A percentile compares a stretch with the other conserved stretches of the same genome.
phyloP scores from a whole-genome alignment of 768 basidiomycete species.

The Melanogaster broomeanus region DNA sequence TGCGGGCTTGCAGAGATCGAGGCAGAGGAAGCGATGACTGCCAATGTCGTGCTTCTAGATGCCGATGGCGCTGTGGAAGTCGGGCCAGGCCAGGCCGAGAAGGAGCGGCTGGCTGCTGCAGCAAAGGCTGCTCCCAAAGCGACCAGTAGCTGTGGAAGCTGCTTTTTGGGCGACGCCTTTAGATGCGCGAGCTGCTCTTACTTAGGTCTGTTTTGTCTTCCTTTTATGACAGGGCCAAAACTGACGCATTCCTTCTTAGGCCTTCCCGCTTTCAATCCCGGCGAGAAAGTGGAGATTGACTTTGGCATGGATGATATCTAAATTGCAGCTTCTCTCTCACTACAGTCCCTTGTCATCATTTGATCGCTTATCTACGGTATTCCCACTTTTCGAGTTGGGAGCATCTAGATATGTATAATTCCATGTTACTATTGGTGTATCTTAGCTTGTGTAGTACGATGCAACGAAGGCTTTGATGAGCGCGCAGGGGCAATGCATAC shows the following conservation, averaged over 20 bases:
- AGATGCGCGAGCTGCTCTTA: slow-evolving; percentile 96
- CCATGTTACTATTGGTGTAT: not conserved
- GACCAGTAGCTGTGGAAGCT: slow-evolving; percentile 96
- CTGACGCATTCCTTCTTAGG: slow-evolving; percentile 50
- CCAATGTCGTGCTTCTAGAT: slow-evolving; percentile 69
- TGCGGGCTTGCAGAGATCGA: slow-evolving; percentile 97
- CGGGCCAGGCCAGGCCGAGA: slow-evolving; percentile 61
- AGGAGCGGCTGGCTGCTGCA: slow-evolving; percentile 62
- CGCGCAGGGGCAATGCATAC: not conserved
- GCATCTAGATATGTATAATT: not conserved
- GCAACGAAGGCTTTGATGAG: not conserved
- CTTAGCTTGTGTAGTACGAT: not conserved
- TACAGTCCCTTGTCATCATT: not conserved
- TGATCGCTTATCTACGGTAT: not conserved
- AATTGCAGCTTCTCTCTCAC: not conserved
- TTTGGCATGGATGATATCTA: slow-evolving; percentile 77
- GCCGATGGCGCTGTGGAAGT: slow-evolving; percentile 56
- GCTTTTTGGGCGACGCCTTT: slow-evolving; percentile 98
- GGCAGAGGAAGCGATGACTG: slow-evolving; percentile 67
- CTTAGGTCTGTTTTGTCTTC: slow-evolving; percentile 64
- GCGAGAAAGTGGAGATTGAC: slow-evolving; percentile 94
- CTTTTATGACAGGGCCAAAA: slow-evolving; percentile 5
- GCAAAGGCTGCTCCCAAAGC: slow-evolving; percentile 79
- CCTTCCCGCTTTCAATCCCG: slow-evolving; percentile 96
- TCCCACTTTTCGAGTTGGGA: too few species aligned